Evolutionary conservation across 768 basidiomycete species (phyloP).

Genomic region (Lanmaoa rubissima): DNA sequence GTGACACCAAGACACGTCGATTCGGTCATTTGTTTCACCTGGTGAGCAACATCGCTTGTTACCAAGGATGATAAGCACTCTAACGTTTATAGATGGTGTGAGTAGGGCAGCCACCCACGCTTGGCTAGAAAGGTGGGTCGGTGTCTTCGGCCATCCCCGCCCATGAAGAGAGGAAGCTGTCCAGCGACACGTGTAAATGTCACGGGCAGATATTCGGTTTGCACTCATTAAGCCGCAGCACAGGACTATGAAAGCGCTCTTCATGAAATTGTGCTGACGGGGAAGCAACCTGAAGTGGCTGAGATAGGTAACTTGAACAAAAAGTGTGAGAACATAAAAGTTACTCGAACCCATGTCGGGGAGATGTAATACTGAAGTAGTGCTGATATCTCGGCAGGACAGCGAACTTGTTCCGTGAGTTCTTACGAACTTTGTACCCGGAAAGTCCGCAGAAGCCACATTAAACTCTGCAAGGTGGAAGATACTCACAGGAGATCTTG

Average conservation of each 20-base stretch:
- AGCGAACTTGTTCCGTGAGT: conserved; percentile 3
- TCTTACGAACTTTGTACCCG: background rate
- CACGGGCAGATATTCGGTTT: background rate
- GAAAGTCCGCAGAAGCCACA: conserved; percentile 7
- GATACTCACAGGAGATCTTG: conserved; percentile 19
- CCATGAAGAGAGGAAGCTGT: conserved; percentile 2
- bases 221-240: background rate
- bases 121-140: background rate
- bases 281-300: background rate
- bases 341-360: background rate
- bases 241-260: background rate
- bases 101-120: background rate
- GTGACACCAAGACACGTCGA: background rate
- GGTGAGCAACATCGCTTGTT: background rate
- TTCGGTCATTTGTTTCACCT: background rate
- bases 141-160: background rate
- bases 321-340: conserved; percentile 17
- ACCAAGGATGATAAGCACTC: background rate
- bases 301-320: conserved; percentile 18
- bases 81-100: background rate
- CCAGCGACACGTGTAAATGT: conserved; percentile 4
- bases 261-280: background rate
- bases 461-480: conserved; percentile 13
- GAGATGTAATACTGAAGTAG: background rate
- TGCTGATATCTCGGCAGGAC: conserved; percentile 10